Evolutionary conservation across 768 basidiomycete genomes (phyloP).

Genomic region (Lentinula lateritia): DNA sequence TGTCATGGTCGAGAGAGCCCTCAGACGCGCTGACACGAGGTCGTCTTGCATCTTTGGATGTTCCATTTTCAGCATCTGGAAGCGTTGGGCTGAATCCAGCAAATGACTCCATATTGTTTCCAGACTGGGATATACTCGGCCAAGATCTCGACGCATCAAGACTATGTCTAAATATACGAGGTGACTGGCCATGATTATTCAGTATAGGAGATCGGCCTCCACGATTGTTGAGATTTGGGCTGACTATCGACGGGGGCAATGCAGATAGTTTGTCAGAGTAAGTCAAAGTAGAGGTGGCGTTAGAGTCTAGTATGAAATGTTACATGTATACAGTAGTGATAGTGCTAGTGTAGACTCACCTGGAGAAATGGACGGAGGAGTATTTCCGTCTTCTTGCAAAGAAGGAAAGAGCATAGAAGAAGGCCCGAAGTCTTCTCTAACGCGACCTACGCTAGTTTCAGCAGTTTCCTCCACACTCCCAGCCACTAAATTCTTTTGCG

Average conservation of each 20-base stretch:
- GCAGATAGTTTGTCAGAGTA: conserved; percentile 41
- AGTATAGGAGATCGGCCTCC: conserved; percentile 18
- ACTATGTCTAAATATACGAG: conserved; percentile 29
- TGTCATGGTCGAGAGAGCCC: conserved; percentile 33
- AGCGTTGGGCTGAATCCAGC: conserved; percentile 10
- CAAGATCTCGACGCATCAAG: conserved; percentile 38
- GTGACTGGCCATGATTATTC: conserved; percentile 24
- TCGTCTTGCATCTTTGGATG: conserved; percentile 11
- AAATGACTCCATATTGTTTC: conserved; percentile 5
- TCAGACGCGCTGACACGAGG: conserved; percentile 26
- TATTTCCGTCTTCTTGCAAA: background rate
- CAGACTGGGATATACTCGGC: conserved; percentile 24
- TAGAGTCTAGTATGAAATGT: conserved; percentile 16
- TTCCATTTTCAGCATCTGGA: conserved; percentile 17
- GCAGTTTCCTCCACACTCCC: background rate
- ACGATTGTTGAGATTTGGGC: conserved; percentile 23
- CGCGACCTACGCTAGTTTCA: background rate
- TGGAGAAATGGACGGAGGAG: background rate
- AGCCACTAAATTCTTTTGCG: background rate
- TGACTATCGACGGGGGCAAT: conserved; percentile 23
- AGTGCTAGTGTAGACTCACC: background rate
- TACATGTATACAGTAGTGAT: background rate
- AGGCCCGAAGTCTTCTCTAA: background rate
- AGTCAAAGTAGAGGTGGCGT: conserved; percentile 31
- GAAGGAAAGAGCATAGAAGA: conserved; percentile 4